Percentiles rank a stretch among this genome's conserved stretches.
Conservation (phyloP, 169 alveolate genomes). For the Toxoplasma gondii region DNA sequence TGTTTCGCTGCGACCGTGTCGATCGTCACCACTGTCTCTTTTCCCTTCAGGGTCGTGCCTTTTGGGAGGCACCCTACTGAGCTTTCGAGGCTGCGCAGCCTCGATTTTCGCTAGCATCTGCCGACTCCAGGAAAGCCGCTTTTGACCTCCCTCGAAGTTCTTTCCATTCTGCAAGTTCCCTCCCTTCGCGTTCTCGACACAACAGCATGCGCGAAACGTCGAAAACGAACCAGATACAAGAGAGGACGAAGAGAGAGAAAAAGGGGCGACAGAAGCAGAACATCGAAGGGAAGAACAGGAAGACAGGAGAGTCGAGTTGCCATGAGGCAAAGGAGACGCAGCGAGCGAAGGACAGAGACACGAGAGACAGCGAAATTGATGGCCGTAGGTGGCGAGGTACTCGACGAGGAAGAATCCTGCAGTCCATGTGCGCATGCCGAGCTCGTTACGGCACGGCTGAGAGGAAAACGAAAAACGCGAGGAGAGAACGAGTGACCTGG, state of each 20-base stretch:
- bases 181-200: no score
- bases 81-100: background rate
- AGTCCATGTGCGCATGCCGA: constrained; percentile 40
- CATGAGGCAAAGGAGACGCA: background rate
- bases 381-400: constrained; percentile 44
- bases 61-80: background rate
- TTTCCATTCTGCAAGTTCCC: no score
- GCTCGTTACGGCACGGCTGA: constrained; percentile 1
- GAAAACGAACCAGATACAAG: no score
- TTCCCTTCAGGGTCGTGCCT: no score
- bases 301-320: background rate
- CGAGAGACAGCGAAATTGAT: constrained; percentile 5
- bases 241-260: no score
- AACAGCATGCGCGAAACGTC: no score
- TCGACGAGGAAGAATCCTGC: constrained; percentile 31
- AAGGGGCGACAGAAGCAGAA: background rate
- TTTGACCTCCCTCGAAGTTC: no score
- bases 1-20: background rate
- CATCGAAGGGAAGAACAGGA: background rate
- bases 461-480: background rate
- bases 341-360: background rate
- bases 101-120: background rate
- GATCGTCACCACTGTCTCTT: background rate
- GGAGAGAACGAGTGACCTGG: no score
- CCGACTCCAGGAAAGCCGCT: background rate